Percentiles rank a stretch among this genome's conserved stretches.
Evolutionary conservation across 306 rosid genomes (phyloP).

Genomic region (Cicer bijugum): DNA sequence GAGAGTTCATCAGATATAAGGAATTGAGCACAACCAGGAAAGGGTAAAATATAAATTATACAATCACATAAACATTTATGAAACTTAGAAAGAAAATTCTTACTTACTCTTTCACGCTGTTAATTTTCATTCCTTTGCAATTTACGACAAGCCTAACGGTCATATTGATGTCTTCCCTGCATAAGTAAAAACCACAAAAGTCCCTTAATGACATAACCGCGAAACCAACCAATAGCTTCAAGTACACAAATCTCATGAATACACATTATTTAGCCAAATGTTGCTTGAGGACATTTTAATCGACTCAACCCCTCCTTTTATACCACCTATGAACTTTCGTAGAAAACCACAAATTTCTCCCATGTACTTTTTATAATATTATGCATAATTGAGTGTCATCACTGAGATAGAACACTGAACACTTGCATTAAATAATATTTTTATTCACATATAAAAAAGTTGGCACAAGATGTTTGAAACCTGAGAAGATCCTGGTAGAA

Average conservation of each 20-base stretch:
- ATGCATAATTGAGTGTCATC: constrained; percentile 14
- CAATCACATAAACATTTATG: constrained; percentile 15
- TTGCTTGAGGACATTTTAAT: constrained; percentile 17
- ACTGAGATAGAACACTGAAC: constrained; percentile 18
- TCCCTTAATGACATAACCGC: constrained; percentile 30
- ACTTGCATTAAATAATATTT: constrained; percentile 20
- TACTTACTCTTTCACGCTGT: constrained; percentile 79
- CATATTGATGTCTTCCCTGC: constrained; percentile 88
- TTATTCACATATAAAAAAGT: constrained; percentile 6
- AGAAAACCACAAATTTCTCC: constrained; percentile 11
- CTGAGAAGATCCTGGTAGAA: constrained; percentile 94
- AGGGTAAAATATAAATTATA: not conserved
- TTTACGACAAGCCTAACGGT: constrained; percentile 89
- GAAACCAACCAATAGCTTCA: constrained; percentile 40
- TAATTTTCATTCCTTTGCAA: constrained; percentile 78
- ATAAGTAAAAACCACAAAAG: constrained; percentile 40
- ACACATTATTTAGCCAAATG: constrained; percentile 33
- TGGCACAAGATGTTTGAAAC: constrained; percentile 50
- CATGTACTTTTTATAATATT: constrained; percentile 14
- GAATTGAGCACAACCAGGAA: constrained; percentile 29
- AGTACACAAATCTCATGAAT: constrained; percentile 13
- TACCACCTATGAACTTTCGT: constrained; percentile 1
- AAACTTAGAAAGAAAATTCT: constrained; percentile 33
- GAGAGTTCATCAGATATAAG: constrained; percentile 10
- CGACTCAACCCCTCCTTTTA: not conserved